phyloP scores from a whole-genome alignment of 129 eudicot species.

The Lonicera japonica region DNA sequence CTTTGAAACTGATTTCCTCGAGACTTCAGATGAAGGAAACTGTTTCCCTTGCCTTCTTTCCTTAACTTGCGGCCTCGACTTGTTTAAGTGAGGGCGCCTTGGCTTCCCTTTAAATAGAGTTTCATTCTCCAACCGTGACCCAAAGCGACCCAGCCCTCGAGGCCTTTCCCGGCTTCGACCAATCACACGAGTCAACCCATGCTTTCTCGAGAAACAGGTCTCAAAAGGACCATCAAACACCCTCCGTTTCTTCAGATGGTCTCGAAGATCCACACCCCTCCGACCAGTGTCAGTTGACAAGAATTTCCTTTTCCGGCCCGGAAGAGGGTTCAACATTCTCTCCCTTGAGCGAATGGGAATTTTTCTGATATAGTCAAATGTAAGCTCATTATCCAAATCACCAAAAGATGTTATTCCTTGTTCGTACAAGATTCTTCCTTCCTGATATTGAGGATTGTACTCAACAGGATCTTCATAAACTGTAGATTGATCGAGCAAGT shows the following conservation, averaged over 20 bases:
- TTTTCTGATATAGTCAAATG: background rate
- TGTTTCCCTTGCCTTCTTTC: slow-evolving; percentile 21
- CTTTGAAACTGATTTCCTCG: slow-evolving; percentile 16
- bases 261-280: slow-evolving; percentile 43
- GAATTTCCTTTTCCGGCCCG: slow-evolving; percentile 31
- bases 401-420: slow-evolving; percentile 15
- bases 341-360: slow-evolving; percentile 21
- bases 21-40: slow-evolving; percentile 23
- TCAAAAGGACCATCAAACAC: slow-evolving; percentile 11
- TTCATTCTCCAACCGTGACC: slow-evolving; percentile 1
- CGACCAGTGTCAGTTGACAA: slow-evolving; percentile 7
- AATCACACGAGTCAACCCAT: slow-evolving; percentile 8
- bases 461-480: slow-evolving; percentile 12
- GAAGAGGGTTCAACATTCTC: slow-evolving; percentile 20
- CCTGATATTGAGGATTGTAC: slow-evolving; percentile 17
- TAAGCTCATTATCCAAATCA: slow-evolving; percentile 9
- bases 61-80: slow-evolving; percentile 11
- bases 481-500: slow-evolving; percentile 11
- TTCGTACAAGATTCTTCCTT: slow-evolving; percentile 8
- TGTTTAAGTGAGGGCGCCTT: slow-evolving; percentile 18
- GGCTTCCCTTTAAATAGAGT: slow-evolving; percentile 9
- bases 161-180: slow-evolving; percentile 22
- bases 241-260: slow-evolving; percentile 35
- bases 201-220: slow-evolving; percentile 11
- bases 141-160: no score